Evolutionary conservation across 2,329 filamentous ascomycete species (phyloP).

Genomic region (Purpureocillium lavendulum): DNA sequence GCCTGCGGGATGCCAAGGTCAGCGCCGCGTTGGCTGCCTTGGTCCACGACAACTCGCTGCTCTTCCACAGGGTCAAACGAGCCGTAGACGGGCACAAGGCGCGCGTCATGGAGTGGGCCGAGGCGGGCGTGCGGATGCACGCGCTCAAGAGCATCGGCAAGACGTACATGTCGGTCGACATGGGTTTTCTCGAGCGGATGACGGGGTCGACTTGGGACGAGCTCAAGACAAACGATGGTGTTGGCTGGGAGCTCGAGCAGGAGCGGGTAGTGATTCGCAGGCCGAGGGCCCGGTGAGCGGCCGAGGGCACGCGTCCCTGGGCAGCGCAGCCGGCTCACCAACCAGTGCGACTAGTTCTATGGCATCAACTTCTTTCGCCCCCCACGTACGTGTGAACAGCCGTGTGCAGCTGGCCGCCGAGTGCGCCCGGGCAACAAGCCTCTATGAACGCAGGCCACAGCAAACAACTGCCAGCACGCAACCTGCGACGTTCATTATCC

Average conservation of each 20-base stretch:
- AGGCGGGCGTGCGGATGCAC: slow-evolving; percentile 63
- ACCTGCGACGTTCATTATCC: too few species aligned
- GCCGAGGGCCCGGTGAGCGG: slow-evolving; percentile 6
- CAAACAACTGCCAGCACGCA: too few species aligned
- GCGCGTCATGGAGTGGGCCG: slow-evolving; percentile 73
- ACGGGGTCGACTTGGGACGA: slow-evolving; percentile 65
- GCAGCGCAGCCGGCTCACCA: too few species aligned
- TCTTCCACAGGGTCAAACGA: slow-evolving; percentile 63
- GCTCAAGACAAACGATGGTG: slow-evolving; percentile 57
- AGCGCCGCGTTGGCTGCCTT: slow-evolving; percentile 62
- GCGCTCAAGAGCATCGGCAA: slow-evolving; percentile 80
- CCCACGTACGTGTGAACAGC: too few species aligned
- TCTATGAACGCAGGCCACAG: too few species aligned
- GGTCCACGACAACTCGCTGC: slow-evolving; percentile 72
- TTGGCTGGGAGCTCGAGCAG: slow-evolving; percentile 78
- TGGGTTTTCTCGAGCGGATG: slow-evolving; percentile 58
- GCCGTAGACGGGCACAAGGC: slow-evolving; percentile 74
- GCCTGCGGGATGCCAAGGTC: slow-evolving; percentile 58
- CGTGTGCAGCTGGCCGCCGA: too few species aligned
- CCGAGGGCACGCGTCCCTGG: too few species aligned
- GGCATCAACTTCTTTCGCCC: too few species aligned
- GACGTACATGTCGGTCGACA: slow-evolving; percentile 68
- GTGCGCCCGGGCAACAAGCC: too few species aligned
- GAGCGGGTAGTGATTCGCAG: slow-evolving; percentile 68
- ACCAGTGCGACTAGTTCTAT: too few species aligned